Conservation (phyloP, 116 monocot genomes). For the Cymodocea nodosa region DNA sequence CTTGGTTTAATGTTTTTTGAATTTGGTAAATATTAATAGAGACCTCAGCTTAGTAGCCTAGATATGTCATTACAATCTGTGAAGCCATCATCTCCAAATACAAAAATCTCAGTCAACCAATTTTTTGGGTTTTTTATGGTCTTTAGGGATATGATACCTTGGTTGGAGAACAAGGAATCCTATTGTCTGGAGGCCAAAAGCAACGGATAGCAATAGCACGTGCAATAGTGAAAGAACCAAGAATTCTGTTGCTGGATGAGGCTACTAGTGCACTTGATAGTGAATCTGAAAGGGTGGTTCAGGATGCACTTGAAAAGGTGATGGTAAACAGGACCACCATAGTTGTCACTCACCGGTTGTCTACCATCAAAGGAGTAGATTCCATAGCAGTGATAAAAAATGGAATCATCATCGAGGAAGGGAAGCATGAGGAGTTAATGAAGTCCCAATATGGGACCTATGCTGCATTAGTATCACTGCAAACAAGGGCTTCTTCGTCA, state of each 20-base stretch:
- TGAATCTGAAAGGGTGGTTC: constrained; percentile 38
- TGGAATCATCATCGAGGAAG: constrained; percentile 20
- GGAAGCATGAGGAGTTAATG: constrained; percentile 19
- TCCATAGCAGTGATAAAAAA: constrained; percentile 1
- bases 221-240: constrained; percentile 45
- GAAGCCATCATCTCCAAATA: too few relatives aligned
- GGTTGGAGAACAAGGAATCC: constrained; percentile 35
- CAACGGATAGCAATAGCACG: constrained; percentile 54
- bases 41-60: too few relatives aligned
- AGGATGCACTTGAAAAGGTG: constrained; percentile 33
- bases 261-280: constrained; percentile 53
- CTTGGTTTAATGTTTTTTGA: too few relatives aligned
- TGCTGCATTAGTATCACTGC: background rate
- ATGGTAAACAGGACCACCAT: constrained; percentile 50
- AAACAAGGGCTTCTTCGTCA: background rate
- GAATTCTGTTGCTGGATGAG: constrained; percentile 44
- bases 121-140: background rate
- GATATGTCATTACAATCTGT: too few relatives aligned
- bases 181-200: constrained; percentile 60
- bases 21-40: too few relatives aligned
- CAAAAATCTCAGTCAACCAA: too few relatives aligned
- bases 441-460: constrained; percentile 7
- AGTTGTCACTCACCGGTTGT: constrained; percentile 17
- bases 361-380: constrained; percentile 21
- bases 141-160: background rate